A percentile compares a stretch with the other conserved stretches of the same genome.
phyloP scores from a whole-genome alignment of 768 basidiomycete genomes.

The Collybiopsis luxurians region DNA sequence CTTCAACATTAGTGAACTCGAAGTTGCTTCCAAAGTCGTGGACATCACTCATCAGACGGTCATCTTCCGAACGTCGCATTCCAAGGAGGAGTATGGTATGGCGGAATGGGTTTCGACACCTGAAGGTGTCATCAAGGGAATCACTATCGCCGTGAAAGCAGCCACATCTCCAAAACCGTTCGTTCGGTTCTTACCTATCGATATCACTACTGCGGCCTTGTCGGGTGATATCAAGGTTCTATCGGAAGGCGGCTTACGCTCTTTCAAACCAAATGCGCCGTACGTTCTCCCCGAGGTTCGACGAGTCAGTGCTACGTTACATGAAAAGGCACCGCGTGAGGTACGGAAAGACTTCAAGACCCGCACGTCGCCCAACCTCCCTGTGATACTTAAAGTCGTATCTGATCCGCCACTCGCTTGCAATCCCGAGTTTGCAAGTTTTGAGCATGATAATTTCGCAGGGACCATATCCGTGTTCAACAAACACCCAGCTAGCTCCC shows the following conservation, averaged over 20 bases:
- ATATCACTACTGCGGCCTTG: conserved; percentile 31
- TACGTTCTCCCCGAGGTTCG: conserved; percentile 31
- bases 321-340: conserved; percentile 25
- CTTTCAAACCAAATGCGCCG: conserved; percentile 28
- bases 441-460: conserved; percentile 25
- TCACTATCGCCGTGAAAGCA: conserved; percentile 33
- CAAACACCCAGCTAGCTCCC: conserved; percentile 29
- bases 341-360: conserved; percentile 39
- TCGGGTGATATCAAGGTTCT: conserved; percentile 30
- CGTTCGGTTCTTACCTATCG: conserved; percentile 34
- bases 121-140: conserved; percentile 32
- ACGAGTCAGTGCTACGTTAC: conserved; percentile 30
- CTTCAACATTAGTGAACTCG: conserved; percentile 33
- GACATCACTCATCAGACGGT: conserved; percentile 29
- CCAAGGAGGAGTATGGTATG: conserved; percentile 33
- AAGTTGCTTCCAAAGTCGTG: conserved; percentile 29
- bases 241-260: conserved; percentile 36
- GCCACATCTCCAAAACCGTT: conserved; percentile 33
- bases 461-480: conserved; percentile 36
- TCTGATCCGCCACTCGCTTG: conserved; percentile 35
- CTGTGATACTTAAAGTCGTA: conserved; percentile 29
- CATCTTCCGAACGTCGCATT: conserved; percentile 32
- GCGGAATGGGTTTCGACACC: conserved; percentile 38
- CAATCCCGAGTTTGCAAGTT: conserved; percentile 26
- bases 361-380: conserved; percentile 24